Evolutionary conservation across 345 rosid genomes (phyloP).

Genomic region (Eucalyptus polybractea): DNA sequence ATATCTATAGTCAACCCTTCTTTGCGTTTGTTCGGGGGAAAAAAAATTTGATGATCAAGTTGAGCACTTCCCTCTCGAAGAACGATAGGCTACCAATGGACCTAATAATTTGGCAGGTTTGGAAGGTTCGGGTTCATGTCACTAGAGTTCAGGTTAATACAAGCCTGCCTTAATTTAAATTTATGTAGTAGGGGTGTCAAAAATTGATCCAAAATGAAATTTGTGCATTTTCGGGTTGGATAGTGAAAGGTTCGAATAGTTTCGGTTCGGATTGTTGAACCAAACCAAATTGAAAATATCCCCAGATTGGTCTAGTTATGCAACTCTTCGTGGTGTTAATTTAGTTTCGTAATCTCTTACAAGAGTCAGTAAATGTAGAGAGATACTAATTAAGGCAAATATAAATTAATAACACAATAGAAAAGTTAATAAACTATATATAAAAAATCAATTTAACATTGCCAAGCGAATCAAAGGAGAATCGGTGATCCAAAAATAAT

Average conservation of each 20-base stretch:
- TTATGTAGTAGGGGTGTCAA: background rate
- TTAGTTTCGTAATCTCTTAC: background rate
- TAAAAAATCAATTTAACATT: background rate
- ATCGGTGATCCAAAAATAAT: background rate
- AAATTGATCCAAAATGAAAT: too few relatives aligned
- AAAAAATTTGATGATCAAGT: background rate
- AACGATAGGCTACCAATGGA: background rate
- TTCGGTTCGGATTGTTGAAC: fast-evolving
- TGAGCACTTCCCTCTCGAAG: background rate
- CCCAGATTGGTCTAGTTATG: background rate
- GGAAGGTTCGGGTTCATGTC: fast-evolving
- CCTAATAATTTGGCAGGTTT: background rate
- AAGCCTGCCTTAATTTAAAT: background rate
- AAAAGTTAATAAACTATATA: background rate
- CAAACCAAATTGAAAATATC: background rate
- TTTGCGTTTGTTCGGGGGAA: background rate
- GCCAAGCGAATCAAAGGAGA: background rate
- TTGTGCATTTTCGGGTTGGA: fast-evolving
- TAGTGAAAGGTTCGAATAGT: background rate
- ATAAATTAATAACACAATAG: background rate
- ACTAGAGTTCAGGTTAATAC: background rate
- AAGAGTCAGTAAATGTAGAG: background rate
- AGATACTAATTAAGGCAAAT: background rate
- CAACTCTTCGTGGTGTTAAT: fast-evolving
- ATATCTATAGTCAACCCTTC: background rate